Percentiles rank a stretch among this genome's conserved stretches.
Evolutionary conservation across 495 filamentous ascomycete species (phyloP).

Genomic region (Pyronema omphalodes): DNA sequence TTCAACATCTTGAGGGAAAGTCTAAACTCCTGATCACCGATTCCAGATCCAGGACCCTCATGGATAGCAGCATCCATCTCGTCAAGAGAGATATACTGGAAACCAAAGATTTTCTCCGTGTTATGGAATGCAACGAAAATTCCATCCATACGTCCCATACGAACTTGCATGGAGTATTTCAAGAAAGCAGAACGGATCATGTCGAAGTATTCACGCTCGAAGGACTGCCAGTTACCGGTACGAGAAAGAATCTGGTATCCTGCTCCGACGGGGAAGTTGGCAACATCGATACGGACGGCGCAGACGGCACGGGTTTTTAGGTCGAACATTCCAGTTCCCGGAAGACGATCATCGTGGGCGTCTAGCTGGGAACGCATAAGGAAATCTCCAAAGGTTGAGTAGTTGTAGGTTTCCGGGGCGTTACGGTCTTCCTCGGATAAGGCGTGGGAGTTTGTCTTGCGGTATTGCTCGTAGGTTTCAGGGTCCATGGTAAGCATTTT

Average conservation of each 20-base stretch:
- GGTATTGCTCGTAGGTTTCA: constrained; percentile 69
- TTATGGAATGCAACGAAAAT: constrained; percentile 99
- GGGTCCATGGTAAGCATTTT: constrained; percentile 75
- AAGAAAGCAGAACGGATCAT: constrained; percentile 91
- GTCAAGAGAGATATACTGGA: constrained; percentile 70
- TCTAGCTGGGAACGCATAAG: constrained; percentile 93
- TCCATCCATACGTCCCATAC: constrained; percentile 94
- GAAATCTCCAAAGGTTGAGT: constrained; percentile 73
- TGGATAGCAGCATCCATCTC: constrained; percentile 84
- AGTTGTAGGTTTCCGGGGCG: constrained; percentile 64
- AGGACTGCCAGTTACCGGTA: constrained; percentile 68
- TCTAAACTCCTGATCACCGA: constrained; percentile 82
- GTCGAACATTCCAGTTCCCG: constrained; percentile 90
- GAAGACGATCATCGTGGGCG: constrained; percentile 68
- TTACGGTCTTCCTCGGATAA: constrained; percentile 45
- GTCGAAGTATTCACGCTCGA: constrained; percentile 87
- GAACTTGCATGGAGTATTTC: constrained; percentile 90
- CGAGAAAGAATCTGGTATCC: constrained; percentile 72
- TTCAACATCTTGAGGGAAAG: constrained; percentile 62
- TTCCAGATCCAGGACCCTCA: constrained; percentile 20
- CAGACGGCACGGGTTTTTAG: constrained; percentile 87
- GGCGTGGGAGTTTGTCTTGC: constrained; percentile 41
- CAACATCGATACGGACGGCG: constrained; percentile 68
- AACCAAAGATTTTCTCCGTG: constrained; percentile 84
- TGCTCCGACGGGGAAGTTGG: constrained; percentile 49